phyloP scores from a whole-genome alignment of 441 rosid species.

The Eruca vesicaria region DNA sequence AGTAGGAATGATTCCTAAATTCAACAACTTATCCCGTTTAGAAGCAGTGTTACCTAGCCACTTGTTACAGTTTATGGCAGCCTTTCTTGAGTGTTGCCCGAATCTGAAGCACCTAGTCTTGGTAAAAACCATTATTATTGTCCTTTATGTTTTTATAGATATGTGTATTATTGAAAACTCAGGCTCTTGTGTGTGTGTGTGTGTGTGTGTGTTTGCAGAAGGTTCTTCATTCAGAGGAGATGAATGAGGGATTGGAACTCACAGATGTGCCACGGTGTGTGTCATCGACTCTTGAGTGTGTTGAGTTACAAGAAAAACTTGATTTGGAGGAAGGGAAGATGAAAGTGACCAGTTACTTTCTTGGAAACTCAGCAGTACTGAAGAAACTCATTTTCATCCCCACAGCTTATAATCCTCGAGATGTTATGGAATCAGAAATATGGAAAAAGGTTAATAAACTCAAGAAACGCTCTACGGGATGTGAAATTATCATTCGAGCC shows the following conservation, averaged over 20 bases:
- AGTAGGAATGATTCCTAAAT: not conserved
- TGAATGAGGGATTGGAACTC: not conserved
- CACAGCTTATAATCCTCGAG: not conserved
- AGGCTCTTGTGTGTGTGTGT: too few species aligned
- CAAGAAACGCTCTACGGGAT: not conserved
- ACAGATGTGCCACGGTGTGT: not conserved
- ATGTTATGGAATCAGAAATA: not conserved
- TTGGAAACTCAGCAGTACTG: conserved; percentile 5
- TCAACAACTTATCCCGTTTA: conserved; percentile 7
- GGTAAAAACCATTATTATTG: not conserved
- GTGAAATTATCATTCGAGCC: not conserved
- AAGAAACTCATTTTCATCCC: not conserved
- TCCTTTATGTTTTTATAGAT: not conserved
- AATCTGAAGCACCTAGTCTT: conserved; percentile 18
- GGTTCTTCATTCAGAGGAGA: not conserved
- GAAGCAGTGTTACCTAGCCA: not conserved
- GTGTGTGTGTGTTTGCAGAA: not conserved
- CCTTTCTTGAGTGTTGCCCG: conserved; percentile 3
- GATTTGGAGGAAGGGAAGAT: not conserved
- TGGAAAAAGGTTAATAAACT: not conserved
- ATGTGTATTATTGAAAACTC: not conserved
- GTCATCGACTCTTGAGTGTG: conserved; percentile 2
- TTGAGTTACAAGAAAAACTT: not conserved
- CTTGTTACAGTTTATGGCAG: not conserved
- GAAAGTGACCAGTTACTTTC: not conserved